phyloP scores from a whole-genome alignment of 345 rosid species.

The Erucastrum elatum region DNA sequence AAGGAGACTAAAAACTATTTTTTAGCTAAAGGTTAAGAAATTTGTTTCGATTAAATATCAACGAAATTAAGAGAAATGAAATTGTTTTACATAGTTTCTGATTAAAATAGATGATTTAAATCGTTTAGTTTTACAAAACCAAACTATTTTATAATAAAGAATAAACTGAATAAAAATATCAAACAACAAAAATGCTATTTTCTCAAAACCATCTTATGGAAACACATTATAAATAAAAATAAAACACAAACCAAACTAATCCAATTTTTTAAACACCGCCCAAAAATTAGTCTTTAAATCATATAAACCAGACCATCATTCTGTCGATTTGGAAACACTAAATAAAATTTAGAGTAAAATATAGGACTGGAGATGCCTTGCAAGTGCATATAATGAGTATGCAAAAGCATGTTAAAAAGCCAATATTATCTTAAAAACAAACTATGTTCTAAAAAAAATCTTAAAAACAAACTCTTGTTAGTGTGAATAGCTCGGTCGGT shows the following conservation, averaged over 20 bases:
- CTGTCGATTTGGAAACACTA: no score
- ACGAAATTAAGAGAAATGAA: no score
- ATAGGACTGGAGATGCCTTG: no score
- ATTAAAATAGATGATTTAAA: no score
- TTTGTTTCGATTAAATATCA: not conserved
- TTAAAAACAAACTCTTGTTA: not conserved
- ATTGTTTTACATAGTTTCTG: not conserved
- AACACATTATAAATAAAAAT: not conserved
- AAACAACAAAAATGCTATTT: not conserved
- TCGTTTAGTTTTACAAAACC: not conserved
- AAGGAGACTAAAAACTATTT: not conserved
- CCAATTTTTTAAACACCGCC: not conserved
- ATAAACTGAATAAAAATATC: not conserved
- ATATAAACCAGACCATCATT: no score
- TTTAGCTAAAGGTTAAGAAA: not conserved
- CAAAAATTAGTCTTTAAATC: not conserved
- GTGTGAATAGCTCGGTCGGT: not conserved
- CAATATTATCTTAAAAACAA: not conserved
- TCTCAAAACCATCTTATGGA: not conserved
- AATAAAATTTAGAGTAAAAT: no score
- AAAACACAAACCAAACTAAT: not conserved
- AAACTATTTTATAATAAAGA: not conserved
- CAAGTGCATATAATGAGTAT: no score
- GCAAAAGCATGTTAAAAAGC: no score
- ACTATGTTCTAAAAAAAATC: not conserved